Evolutionary conservation across 306 rosid genomes (phyloP).

Genomic region (Fagus sylvatica): DNA sequence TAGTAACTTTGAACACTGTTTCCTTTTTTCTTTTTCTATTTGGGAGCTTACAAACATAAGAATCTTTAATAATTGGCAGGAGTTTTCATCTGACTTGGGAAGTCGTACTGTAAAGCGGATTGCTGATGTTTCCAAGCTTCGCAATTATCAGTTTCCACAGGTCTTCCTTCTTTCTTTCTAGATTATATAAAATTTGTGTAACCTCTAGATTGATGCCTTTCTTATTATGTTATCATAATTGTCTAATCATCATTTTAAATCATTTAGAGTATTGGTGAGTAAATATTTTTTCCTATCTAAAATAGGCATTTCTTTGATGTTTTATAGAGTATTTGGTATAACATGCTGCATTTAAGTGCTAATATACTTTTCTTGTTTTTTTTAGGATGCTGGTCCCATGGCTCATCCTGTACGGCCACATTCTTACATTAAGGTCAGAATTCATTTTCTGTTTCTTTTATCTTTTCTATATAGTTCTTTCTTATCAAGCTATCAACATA

Average conservation of each 20-base stretch:
- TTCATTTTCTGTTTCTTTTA: slow-evolving; percentile 14
- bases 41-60: slow-evolving; percentile 6
- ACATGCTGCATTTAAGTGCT: slow-evolving; percentile 2
- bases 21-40: not conserved
- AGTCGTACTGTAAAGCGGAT: slow-evolving; percentile 88
- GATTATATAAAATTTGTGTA: slow-evolving; percentile 1
- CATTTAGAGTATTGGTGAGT: not conserved
- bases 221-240: not conserved
- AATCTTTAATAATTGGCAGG: slow-evolving; percentile 50
- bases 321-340: slow-evolving; percentile 7
- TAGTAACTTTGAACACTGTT: slow-evolving; percentile 9
- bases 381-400: slow-evolving; percentile 98
- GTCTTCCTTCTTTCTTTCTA: slow-evolving; percentile 34
- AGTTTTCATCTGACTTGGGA: slow-evolving; percentile 98
- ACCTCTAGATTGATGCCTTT: slow-evolving; percentile 17
- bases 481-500: slow-evolving; percentile 7
- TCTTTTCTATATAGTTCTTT: not conserved
- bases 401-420: slow-evolving; percentile 99
- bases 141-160: slow-evolving; percentile 98
- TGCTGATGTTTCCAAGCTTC: slow-evolving; percentile 83
- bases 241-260: not conserved
- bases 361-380: slow-evolving; percentile 28
- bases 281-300: not conserved
- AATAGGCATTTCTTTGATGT: not conserved
- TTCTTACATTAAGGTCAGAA: slow-evolving; percentile 92